Evolutionary conservation across 2,329 filamentous ascomycete species (phyloP).

Genomic region (Aspergillus novoparasiticus): DNA sequence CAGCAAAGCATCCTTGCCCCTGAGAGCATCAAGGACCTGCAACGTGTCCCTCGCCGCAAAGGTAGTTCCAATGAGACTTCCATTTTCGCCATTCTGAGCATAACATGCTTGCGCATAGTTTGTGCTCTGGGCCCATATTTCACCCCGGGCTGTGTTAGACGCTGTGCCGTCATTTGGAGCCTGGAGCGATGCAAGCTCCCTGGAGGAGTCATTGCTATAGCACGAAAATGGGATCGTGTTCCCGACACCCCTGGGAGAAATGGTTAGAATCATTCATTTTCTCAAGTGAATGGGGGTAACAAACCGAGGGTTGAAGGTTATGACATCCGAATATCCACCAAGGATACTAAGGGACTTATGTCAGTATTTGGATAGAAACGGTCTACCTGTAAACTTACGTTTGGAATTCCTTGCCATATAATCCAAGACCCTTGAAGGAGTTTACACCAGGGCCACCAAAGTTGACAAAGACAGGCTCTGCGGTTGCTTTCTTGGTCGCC

Average conservation of each 20-base stretch:
- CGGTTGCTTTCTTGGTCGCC: slow-evolving; percentile 10
- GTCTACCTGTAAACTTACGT: neutral
- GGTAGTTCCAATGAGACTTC: slow-evolving; percentile 12
- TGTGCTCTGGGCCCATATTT: slow-evolving; percentile 12
- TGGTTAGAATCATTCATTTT: neutral
- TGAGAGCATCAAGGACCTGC: slow-evolving; percentile 13
- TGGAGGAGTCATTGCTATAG: neutral
- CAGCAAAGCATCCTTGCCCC: slow-evolving; percentile 6
- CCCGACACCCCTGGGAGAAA: slow-evolving; percentile 4
- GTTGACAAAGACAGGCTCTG: slow-evolving; percentile 11
- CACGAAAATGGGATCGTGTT: slow-evolving; percentile 12
- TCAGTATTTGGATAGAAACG: slow-evolving; percentile 1
- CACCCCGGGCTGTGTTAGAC: neutral
- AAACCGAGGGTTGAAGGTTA: slow-evolving; percentile 13
- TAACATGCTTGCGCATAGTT: slow-evolving; percentile 11
- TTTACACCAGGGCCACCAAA: slow-evolving; percentile 11
- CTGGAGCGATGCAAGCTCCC: neutral
- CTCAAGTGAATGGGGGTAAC: neutral
- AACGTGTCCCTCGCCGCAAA: slow-evolving; percentile 16
- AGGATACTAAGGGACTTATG: slow-evolving; percentile 4
- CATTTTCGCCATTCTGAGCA: neutral
- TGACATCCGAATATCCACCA: slow-evolving; percentile 12
- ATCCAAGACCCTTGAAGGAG: neutral
- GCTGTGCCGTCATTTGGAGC: neutral
- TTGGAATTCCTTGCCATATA: neutral